Base-by-base conservation (phyloP, 176 grass and related monocot species). In the Cenchrus purpureus region DNA sequence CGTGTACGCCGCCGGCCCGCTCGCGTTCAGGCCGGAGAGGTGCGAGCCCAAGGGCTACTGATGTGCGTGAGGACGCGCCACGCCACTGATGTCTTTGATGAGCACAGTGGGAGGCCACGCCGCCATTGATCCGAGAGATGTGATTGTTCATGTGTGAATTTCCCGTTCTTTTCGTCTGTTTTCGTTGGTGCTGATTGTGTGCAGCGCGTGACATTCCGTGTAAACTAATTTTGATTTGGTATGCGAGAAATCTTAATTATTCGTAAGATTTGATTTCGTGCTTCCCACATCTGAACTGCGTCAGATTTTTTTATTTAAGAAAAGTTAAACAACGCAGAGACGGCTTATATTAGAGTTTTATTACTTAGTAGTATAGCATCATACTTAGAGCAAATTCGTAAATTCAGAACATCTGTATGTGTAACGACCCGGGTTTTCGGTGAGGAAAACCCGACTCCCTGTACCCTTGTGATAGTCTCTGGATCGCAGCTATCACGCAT, bases 1-100 rank as follows among this genome's bases (percentile, higher is more conserved):
- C 61, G 73, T 92, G 0, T 88, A 89, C 55, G 65, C 80, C 22
- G 51, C 81, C 5, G 91, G 91, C 20, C 78, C 81, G 32, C 79
- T 98, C 82, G 86, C 93, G 1, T 98, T 98, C 90, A 76, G 25
- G 83, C 90, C 91, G 17, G 7, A 3, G 9, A 52, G 4, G 12
- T 95, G 97, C 81, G 42, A 7, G 68, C 85, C 88, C 42, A 83
- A 45, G 70, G 20, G 22, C 59, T 79, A 58, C 22, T 86, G 83
- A 70, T 84, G 57, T 43, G 65, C 11, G 48, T 22, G 17, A 7
- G 32, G 8, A 0, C 10, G 12, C 40, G 0, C 37, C 4, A 40
- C 20, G 52, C 67, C 67, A 20, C 60, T 42, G 81, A 16, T 9
- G 45, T 9, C 45, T 5, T 46, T 56, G 61, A 12, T 22, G 58